phyloP scores from a whole-genome alignment of 257 asterid species.

The Solanum chaucha region DNA sequence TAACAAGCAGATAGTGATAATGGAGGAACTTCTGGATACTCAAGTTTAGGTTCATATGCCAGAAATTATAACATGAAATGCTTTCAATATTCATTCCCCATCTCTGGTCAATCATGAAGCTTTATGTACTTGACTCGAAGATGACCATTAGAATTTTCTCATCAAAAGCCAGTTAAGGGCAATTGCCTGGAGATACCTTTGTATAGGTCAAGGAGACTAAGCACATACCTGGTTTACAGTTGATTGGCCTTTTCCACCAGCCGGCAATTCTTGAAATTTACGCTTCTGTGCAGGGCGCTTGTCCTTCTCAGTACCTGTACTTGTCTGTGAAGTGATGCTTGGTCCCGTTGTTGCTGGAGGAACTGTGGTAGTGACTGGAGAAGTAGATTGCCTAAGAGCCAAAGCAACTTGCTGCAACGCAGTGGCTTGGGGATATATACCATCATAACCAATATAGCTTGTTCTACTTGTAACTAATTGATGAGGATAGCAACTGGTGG shows the following conservation, averaged over 20 bases:
- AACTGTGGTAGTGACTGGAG: conserved; percentile 49
- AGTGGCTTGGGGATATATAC: conserved; percentile 88
- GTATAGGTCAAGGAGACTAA: background rate
- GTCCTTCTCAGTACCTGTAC: conserved; percentile 31
- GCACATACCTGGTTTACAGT: conserved; percentile 51
- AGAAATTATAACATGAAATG: background rate
- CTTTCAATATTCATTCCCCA: background rate
- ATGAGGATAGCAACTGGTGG: conserved; percentile 32
- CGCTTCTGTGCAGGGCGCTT: conserved; percentile 56
- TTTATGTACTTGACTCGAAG: background rate
- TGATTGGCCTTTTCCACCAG: conserved; percentile 31
- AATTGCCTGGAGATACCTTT: background rate
- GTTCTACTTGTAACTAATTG: conserved; percentile 42
- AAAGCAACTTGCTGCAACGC: conserved; percentile 92
- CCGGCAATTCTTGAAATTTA: conserved; percentile 84
- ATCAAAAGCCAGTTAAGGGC: background rate
- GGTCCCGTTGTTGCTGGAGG: conserved; percentile 39
- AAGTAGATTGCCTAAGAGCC: conserved; percentile 70
- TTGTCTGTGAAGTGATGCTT: conserved; percentile 22
- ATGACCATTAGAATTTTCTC: background rate
- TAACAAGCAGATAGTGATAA: background rate
- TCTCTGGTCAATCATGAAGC: background rate
- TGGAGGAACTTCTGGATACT: background rate
- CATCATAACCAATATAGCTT: conserved; percentile 85
- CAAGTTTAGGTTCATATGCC: background rate